Evolutionary conservation across 2,329 filamentous ascomycete species (phyloP).

Genomic region (Scopulariopsis brevicaulis): DNA sequence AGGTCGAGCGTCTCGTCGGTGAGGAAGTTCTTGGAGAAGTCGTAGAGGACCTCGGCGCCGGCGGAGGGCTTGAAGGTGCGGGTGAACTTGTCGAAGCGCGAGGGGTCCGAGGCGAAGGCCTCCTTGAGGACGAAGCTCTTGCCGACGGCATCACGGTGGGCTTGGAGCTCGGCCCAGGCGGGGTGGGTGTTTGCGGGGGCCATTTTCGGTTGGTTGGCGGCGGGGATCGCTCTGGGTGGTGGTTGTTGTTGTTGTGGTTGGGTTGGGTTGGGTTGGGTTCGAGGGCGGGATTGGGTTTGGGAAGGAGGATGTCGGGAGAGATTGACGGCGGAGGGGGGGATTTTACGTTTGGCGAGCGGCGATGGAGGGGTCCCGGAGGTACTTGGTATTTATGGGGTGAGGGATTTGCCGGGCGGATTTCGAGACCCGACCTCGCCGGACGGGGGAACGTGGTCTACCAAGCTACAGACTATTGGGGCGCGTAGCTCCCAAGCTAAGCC

Average conservation of each 20-base stretch:
- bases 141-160: slow-evolving; percentile 77
- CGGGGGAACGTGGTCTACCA: too few relatives aligned
- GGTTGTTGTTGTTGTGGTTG: neutral
- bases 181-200: slow-evolving; percentile 76
- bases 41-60: slow-evolving; percentile 81
- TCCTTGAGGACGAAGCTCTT: slow-evolving; percentile 90
- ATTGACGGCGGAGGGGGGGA: too few relatives aligned
- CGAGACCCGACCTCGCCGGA: too few relatives aligned
- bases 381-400: too few relatives aligned
- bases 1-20: slow-evolving; percentile 84
- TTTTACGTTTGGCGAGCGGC: too few relatives aligned
- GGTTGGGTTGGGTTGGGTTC: too few relatives aligned
- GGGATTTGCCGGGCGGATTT: too few relatives aligned
- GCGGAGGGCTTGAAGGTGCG: slow-evolving; percentile 71
- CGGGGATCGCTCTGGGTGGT: neutral
- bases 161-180: slow-evolving; percentile 83
- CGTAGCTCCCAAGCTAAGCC: too few relatives aligned
- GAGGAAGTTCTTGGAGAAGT: slow-evolving; percentile 98
- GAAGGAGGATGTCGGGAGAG: too few relatives aligned
- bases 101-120: slow-evolving; percentile 77
- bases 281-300: too few relatives aligned
- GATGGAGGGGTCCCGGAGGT: too few relatives aligned
- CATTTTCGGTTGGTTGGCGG: slow-evolving; percentile 33
- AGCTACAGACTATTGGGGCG: too few relatives aligned
- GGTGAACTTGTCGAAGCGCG: slow-evolving; percentile 84